phyloP scores from a whole-genome alignment of 2,329 filamentous ascomycete genomes.

The Pleomassaria siparia region DNA sequence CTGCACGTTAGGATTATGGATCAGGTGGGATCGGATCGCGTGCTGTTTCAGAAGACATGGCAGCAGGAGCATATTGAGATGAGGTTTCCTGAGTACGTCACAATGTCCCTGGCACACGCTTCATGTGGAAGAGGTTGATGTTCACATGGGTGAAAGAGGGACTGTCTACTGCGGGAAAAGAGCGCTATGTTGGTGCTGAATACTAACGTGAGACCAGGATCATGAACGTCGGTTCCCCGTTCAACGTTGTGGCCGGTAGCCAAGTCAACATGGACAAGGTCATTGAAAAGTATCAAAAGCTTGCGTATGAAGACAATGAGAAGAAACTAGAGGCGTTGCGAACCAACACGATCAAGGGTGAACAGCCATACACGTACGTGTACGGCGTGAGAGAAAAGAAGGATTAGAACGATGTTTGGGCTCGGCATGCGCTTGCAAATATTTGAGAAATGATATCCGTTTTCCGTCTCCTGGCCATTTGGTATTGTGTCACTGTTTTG shows the following conservation, averaged over 20 bases:
- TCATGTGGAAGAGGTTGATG: neutral
- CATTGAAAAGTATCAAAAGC: slow-evolving; percentile 63
- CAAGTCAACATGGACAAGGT: slow-evolving; percentile 60
- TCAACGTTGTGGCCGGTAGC: slow-evolving; percentile 65
- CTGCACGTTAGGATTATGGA: slow-evolving; percentile 63
- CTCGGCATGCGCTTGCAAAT: slow-evolving; percentile 3
- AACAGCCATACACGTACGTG: slow-evolving; percentile 27
- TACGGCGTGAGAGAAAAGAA: neutral
- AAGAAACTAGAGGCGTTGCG: slow-evolving; percentile 51
- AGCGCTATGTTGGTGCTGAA: neutral
- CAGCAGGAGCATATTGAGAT: slow-evolving; percentile 55
- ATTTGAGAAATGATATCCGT: slow-evolving; percentile 10
- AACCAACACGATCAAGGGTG: slow-evolving; percentile 34
- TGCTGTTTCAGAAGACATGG: slow-evolving; percentile 56
- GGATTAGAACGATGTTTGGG: neutral
- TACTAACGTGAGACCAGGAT: slow-evolving; percentile 48
- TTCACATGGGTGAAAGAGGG: neutral
- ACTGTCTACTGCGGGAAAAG: neutral
- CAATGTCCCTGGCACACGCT: neutral
- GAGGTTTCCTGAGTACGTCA: slow-evolving; percentile 65
- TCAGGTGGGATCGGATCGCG: slow-evolving; percentile 63
- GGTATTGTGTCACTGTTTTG: no score
- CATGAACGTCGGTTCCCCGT: slow-evolving; percentile 64
- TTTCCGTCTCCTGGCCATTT: no score
- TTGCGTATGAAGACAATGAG: slow-evolving; percentile 59